Evolutionary conservation across 805 yeast genomes (phyloP).

Genomic region (Saccharomycopsis guyanensis): DNA sequence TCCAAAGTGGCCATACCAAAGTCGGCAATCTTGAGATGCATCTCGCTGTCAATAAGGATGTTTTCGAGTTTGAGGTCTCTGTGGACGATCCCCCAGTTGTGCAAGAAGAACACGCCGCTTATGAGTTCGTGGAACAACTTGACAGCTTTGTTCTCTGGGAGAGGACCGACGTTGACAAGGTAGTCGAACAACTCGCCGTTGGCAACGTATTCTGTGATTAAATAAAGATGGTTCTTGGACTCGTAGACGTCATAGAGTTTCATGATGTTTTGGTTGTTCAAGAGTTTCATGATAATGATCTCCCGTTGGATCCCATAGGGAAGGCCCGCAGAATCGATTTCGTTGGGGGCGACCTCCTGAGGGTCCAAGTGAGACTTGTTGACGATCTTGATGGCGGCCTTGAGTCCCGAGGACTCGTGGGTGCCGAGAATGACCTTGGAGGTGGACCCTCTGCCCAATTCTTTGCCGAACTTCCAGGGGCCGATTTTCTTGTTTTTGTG

Average conservation of each 20-base stretch:
- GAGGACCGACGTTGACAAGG: slow-evolving; percentile 61
- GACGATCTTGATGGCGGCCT: slow-evolving; percentile 79
- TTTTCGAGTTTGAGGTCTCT: slow-evolving; percentile 81
- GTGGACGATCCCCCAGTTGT: slow-evolving; percentile 72
- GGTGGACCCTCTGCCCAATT: slow-evolving; percentile 77
- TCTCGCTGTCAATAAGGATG: slow-evolving; percentile 53
- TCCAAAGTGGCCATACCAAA: slow-evolving; percentile 89
- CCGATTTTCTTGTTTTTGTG: slow-evolving; percentile 45
- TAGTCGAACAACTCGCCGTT: slow-evolving; percentile 83
- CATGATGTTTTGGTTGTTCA: slow-evolving; percentile 90
- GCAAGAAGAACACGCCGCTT: slow-evolving; percentile 74
- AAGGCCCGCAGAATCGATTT: slow-evolving; percentile 49
- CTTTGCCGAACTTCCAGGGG: slow-evolving; percentile 76
- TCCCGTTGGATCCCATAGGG: slow-evolving; percentile 97
- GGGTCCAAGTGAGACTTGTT: slow-evolving; percentile 49
- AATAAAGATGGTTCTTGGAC: slow-evolving; percentile 77
- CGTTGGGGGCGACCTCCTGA: slow-evolving; percentile 27
- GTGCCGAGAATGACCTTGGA: slow-evolving; percentile 74
- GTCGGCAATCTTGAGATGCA: slow-evolving; percentile 73
- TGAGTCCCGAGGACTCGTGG: slow-evolving; percentile 58
- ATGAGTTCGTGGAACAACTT: slow-evolving; percentile 71
- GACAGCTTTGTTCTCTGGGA: slow-evolving; percentile 67
- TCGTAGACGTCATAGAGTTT: slow-evolving; percentile 97
- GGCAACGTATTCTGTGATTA: slow-evolving; percentile 76
- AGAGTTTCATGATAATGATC: slow-evolving; percentile 91